Evolutionary conservation across 2,329 filamentous ascomycete species (phyloP), one percentile per base, ranked within the genome.

Genomic region (Tolypocladium endophyticum): DNA sequence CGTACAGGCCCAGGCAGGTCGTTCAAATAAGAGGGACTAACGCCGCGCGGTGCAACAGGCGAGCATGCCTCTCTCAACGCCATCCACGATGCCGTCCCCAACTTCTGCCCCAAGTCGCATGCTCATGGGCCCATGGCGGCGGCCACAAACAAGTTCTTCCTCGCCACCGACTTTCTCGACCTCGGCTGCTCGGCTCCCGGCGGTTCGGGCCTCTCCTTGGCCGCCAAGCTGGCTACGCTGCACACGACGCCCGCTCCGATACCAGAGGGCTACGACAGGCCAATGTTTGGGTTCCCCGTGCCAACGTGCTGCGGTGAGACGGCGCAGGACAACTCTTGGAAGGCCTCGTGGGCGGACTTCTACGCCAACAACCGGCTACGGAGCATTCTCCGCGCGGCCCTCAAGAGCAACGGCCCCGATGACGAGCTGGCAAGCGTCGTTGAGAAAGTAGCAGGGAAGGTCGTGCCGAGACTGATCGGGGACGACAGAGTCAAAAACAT

Each of bases 301-400:
- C 77, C 88, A 0, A 97, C 92, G 0, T 96, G 89, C 73, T 97
- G 93, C 72, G 92, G 92, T 2, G 84, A 90, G 54, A 94, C 90
- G 9, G 82, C 81, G 47, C 93, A 97, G 74, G 84, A 91, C 55
- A 97, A 97, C 69, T 75, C 75, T 0, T 96, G 83, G 76, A 82
- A 79, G 55, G 74, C 78, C 7, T 88, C 84, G 14, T 97, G 93
- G 93, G 85, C 89, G 0, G 86, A 90, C 0, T 97, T 97, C 68
- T 97, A 90, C 70, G 89, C 88, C 0, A 80, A 95, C 36, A 87
- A 87, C 65, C 80, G 92, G 4, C 74, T 97, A 56, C 78, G 86
- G 14, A 80, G 79, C 56, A 87, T 97, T 55, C 69, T 89, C 16
- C 72, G 73, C 9, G 77, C 79, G 30, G 83, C 81, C 0, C 77